Conservation (phyloP, 805 yeast genomes). For the Candida sonorensis region DNA sequence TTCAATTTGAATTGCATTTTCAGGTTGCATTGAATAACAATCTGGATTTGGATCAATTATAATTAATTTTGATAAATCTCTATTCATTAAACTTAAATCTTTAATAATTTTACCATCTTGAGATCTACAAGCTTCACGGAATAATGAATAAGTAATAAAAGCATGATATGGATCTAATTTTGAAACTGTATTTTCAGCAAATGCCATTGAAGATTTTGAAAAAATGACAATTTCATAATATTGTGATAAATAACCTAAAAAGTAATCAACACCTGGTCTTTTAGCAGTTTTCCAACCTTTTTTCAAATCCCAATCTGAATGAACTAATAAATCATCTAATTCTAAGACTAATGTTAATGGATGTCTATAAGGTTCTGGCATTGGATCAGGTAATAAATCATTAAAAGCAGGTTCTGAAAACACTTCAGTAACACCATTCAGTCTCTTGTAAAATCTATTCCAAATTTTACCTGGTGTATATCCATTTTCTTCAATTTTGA, state of each 20-base stretch:
- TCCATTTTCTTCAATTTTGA: constrained; percentile 53
- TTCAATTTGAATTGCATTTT: constrained; percentile 79
- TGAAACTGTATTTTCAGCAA: constrained; percentile 75
- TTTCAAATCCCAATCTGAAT: constrained; percentile 86
- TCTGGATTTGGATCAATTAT: constrained; percentile 73
- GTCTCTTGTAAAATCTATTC: constrained; percentile 64
- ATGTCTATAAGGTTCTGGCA: constrained; percentile 87
- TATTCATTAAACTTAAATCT: constrained; percentile 83
- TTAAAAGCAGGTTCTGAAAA: constrained; percentile 93
- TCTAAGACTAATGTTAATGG: constrained; percentile 86
- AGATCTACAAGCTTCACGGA: constrained; percentile 85
- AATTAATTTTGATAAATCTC: constrained; percentile 79
- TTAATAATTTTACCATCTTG: constrained; percentile 85
- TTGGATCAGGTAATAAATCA: constrained; percentile 84
- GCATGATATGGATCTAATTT: constrained; percentile 94
- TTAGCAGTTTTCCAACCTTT: constrained; percentile 98
- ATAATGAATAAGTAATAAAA: constrained; percentile 77
- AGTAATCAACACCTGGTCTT: constrained; percentile 97
- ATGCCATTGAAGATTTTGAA: constrained; percentile 77
- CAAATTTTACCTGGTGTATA: constrained; percentile 58
- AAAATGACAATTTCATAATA: constrained; percentile 94
- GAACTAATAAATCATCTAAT: constrained; percentile 84
- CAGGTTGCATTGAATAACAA: constrained; percentile 77
- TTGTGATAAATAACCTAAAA: constrained; percentile 88
- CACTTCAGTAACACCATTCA: constrained; percentile 66